A percentile compares a stretch with the other conserved stretches of the same genome.
phyloP scores from a whole-genome alignment of 2,329 filamentous ascomycete genomes.

The Xylariaceae sp. region DNA sequence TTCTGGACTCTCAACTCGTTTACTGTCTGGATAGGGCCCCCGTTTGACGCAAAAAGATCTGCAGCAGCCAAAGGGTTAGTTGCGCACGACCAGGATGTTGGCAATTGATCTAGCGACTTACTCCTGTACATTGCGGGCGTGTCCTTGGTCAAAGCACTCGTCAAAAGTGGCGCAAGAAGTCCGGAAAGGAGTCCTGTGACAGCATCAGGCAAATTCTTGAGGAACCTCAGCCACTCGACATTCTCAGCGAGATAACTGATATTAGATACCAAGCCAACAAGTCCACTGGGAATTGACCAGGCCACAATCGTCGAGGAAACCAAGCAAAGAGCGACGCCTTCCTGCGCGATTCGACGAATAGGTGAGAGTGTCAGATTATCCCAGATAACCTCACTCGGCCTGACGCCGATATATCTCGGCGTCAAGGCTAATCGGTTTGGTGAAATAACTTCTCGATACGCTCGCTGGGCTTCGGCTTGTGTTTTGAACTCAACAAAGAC shows the following conservation, averaged over 20 bases:
- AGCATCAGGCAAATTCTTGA: conserved; percentile 59
- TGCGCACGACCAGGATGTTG: background rate
- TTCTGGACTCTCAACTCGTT: conserved; percentile 75
- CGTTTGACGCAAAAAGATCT: conserved; percentile 65
- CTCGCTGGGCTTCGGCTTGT: conserved; percentile 76
- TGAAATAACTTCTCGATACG: conserved; percentile 55
- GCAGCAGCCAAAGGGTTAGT: background rate
- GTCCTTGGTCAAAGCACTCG: conserved; percentile 76
- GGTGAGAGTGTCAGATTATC: conserved; percentile 56
- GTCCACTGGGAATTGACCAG: conserved; percentile 70
- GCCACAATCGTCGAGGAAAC: conserved; percentile 75
- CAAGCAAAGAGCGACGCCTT: conserved; percentile 57
- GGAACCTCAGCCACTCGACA: conserved; percentile 67
- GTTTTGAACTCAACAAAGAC: conserved; percentile 91
- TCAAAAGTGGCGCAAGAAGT: conserved; percentile 70
- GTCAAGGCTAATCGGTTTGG: conserved; percentile 23
- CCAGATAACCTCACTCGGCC: conserved; percentile 82
- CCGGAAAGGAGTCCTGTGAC: conserved; percentile 78
- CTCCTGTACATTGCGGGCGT: conserved; percentile 71
- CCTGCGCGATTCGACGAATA: conserved; percentile 26
- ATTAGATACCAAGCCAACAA: conserved; percentile 82
- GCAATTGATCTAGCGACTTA: conserved; percentile 34
- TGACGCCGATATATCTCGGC: conserved; percentile 50
- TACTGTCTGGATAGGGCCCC: conserved; percentile 62
- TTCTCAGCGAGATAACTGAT: conserved; percentile 61